Conservation (phyloP, 2,329 filamentous ascomycete genomes). For the Trichophaea hybrida region DNA sequence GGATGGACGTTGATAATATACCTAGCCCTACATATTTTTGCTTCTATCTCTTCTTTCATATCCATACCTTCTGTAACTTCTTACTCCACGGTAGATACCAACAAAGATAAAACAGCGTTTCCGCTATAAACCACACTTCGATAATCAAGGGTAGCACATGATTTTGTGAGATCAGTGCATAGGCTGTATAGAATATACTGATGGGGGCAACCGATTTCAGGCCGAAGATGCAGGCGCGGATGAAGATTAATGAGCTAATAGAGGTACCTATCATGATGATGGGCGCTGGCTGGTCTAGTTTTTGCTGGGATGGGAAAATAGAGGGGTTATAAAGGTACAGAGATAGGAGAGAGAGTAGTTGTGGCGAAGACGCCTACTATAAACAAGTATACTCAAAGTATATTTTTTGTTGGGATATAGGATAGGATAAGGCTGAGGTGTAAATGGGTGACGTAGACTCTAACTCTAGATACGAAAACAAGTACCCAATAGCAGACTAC, state of each 20-base stretch:
- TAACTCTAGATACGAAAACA: too few relatives aligned
- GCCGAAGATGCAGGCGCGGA: neutral
- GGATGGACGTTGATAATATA: too few relatives aligned
- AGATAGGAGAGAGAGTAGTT: too few relatives aligned
- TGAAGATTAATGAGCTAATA: neutral
- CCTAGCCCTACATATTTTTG: neutral
- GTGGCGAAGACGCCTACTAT: too few relatives aligned
- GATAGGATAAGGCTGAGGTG: too few relatives aligned
- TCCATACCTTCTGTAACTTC: neutral
- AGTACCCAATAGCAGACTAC: too few relatives aligned
- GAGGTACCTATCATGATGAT: constrained; percentile 5
- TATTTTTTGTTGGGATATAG: too few relatives aligned
- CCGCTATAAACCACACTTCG: neutral
- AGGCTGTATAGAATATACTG: neutral
- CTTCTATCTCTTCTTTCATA: neutral
- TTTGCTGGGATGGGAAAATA: neutral
- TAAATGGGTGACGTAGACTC: too few relatives aligned
- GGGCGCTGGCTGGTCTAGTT: neutral
- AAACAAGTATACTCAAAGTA: too few relatives aligned
- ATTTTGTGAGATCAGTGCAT: neutral
- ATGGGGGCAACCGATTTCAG: neutral
- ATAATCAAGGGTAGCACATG: neutral
- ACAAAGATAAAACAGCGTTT: neutral
- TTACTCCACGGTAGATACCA: neutral
- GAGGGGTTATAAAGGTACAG: too few relatives aligned